A percentile compares a stretch with the other conserved stretches of the same genome.
Conservation (phyloP, 2,329 filamentous ascomycete species). For the Fusarium anthophilum region DNA sequence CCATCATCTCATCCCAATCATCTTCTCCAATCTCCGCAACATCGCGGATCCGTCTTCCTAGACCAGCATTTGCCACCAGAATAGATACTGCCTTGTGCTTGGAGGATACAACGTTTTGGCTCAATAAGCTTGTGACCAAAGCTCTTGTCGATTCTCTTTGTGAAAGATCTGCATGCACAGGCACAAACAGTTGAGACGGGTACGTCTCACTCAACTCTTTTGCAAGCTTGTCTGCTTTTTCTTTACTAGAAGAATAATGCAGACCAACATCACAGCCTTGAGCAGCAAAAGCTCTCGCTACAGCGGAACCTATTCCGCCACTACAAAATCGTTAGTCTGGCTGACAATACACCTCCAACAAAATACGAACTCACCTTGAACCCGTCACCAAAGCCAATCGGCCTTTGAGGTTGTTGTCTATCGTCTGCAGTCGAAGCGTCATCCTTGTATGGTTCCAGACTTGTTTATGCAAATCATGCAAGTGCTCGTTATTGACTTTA, state of each 20-base stretch:
- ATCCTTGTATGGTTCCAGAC: neutral
- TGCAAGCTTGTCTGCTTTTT: slow-evolving; percentile 45
- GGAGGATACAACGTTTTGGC: neutral
- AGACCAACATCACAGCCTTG: slow-evolving; percentile 49
- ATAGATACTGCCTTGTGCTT: slow-evolving; percentile 45
- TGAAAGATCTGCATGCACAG: slow-evolving; percentile 14
- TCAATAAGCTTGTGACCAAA: neutral
- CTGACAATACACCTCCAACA: neutral
- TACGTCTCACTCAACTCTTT: slow-evolving; percentile 19
- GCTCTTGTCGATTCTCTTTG: slow-evolving; percentile 17
- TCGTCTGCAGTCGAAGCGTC: slow-evolving; percentile 14
- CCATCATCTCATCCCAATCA: slow-evolving; percentile 50
- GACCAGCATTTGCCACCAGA: slow-evolving; percentile 47
- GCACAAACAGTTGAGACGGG: neutral
- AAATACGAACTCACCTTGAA: slow-evolving; percentile 11
- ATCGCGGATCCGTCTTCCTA: slow-evolving; percentile 48
- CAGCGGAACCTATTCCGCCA: slow-evolving; percentile 49
- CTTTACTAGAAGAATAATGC: slow-evolving; percentile 48
- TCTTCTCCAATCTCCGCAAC: slow-evolving; percentile 46
- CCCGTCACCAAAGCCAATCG: slow-evolving; percentile 35
- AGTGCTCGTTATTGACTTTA: neutral
- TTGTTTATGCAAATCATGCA: neutral
- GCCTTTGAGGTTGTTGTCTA: slow-evolving; percentile 24
- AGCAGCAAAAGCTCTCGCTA: slow-evolving; percentile 46
- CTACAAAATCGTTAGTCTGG: slow-evolving; percentile 29